Base-by-base conservation (phyloP, 495 filamentous ascomycete genomes). In the Daldinia loculata region DNA sequence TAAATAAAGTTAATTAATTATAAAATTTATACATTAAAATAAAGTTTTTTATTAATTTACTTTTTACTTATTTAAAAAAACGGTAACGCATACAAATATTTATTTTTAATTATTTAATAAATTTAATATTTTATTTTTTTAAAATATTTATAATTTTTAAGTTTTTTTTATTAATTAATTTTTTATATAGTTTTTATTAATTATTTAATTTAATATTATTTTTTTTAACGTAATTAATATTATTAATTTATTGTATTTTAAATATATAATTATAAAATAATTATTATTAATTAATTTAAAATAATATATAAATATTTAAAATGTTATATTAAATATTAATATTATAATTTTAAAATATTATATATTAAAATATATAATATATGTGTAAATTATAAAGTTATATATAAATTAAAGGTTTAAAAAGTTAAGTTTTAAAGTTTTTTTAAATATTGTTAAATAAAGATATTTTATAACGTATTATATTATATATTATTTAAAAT, bases 401-500 rank as follows among this genome's bases (percentile, higher is more conserved):
- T 19, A 19, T 43, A 43, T 17, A n/a, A n/a, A 43, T 43, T n/a
- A 43, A 43, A 6, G 5, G 0, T 43, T n/a, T n/a, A n/a, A n/a
- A 17, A n/a, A 17, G 7, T 43, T 43, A 43, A 43, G 19, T 43
- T 6, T 43, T n/a, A n/a, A n/a, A 43, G 1, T n/a, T 43, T 43
- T n/a, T n/a, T n/a, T n/a, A 43, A 43, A 43, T 43, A 43, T 43
- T 43, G 6, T 43, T n/a, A n/a, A 43, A 43, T 43, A 43, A 43
- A 43, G 1, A n/a, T 43, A 43, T 43, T 43, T 43, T 9, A 9
- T n/a, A 43, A 43, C 39, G 4, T 43, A 43, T 43, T 43, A n/a
- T 43, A 43, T 43, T 6, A 17, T 6, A 17, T 43, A 43, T n/a
- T 19, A 2, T 17, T 43, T n/a, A 43, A 15, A 8, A 6, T 43